Base-by-base conservation (phyloP, 805 yeast genomes). In the Candida easanensis region DNA sequence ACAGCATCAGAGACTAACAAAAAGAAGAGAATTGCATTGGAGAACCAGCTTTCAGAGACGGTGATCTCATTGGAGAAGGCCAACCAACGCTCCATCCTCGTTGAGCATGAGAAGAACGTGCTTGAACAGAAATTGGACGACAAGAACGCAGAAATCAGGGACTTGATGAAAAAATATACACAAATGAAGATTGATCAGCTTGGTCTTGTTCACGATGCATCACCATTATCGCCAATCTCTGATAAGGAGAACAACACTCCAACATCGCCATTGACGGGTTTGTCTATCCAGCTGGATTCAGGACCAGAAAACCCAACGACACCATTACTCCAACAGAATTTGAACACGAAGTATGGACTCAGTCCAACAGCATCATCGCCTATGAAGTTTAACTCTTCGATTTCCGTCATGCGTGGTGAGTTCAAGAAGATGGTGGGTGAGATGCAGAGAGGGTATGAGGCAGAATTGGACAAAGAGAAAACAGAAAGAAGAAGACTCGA, bases 381-480 rank as follows among this genome's bases (percentile, higher is more conserved):
- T 11, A 33, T 40, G 40, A 56, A 53, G 33, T 55, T 65, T 46
- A 64, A 63, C 36, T 66, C 74, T 0, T 51, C 58, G 49, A 76
- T 76, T 30, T 74, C 81, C 0, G 79, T 83, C 3, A 65, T 84
- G 61, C 68, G 87, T 44, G 71, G 76, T 48, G 89, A 84, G 60
- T 84, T 84, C 65, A 83, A 77, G 61, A 81, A 78, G 52, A 65
- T 83, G 38, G 79, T 84, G 4, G 65, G 71, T 18, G 80, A 79
- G 31, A 76, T 83, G 44, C 86, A 81, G 48, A 76, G 72, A 36
- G 78, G 71, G 44, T 79, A 81, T 53, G 87, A 82, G 50, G 55
- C 65, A 10, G 85, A 82, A 49, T 60, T 84, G 35, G 68, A 70
- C 28, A 71, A 73, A 49, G 88, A 82, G 60, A 69, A 78, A 33